Evolutionary conservation across 768 basidiomycete genomes (phyloP).

Genomic region (Hygrophorus pudorinus): DNA sequence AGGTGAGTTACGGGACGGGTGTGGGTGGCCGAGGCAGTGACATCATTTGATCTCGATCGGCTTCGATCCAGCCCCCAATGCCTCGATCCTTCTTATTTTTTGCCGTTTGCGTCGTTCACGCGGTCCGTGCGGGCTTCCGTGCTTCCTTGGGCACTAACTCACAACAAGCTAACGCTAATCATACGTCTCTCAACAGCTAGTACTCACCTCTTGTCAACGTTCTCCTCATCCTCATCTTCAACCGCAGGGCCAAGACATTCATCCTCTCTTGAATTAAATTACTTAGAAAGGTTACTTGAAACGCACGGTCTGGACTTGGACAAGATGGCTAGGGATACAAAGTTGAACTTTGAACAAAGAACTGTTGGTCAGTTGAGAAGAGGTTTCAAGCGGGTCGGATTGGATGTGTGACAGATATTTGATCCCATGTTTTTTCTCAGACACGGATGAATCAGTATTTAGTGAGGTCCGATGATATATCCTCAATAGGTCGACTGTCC

Average conservation of each 20-base stretch:
- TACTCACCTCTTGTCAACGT: too few species aligned
- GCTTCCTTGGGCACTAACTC: too few species aligned
- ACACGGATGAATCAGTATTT: background rate
- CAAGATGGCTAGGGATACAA: constrained; percentile 72
- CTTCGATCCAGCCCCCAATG: constrained; percentile 25
- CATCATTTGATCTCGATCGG: background rate
- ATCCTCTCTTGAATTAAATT: constrained; percentile 59
- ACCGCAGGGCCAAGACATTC: constrained; percentile 42
- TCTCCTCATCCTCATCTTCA: too few species aligned
- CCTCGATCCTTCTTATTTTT: constrained; percentile 4
- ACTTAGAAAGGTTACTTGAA: constrained; percentile 53
- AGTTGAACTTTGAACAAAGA: constrained; percentile 74
- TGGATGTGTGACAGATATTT: constrained; percentile 18
- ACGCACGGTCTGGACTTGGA: constrained; percentile 66
- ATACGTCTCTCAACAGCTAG: too few species aligned
- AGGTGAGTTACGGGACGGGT: constrained; percentile 20
- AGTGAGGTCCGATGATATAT: too few species aligned
- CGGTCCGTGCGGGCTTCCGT: constrained; percentile 18
- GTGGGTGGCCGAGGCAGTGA: constrained; percentile 11
- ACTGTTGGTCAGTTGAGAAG: constrained; percentile 70
- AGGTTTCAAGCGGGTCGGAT: constrained; percentile 48
- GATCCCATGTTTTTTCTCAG: constrained; percentile 4
- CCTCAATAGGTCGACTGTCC: too few species aligned
- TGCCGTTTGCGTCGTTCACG: constrained; percentile 12
- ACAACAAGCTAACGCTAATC: too few species aligned